Percentiles rank a stretch among this genome's conserved stretches.
phyloP scores from a whole-genome alignment of 2,329 filamentous ascomycete genomes.

The Penicillium sp. region DNA sequence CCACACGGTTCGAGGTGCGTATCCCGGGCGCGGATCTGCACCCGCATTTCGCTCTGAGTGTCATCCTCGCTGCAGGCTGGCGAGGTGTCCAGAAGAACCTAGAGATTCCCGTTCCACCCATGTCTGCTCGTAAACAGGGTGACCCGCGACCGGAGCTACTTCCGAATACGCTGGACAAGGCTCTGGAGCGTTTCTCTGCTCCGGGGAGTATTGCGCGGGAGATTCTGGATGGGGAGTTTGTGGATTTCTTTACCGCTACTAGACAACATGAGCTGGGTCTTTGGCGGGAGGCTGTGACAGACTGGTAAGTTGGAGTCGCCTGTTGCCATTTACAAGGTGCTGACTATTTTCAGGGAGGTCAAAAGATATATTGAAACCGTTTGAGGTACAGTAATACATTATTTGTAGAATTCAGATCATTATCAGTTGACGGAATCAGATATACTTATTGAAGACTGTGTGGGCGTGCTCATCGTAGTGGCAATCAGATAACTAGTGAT shows the following conservation, averaged over 20 bases:
- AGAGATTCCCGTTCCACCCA: slow-evolving; percentile 73
- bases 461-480: too few species aligned
- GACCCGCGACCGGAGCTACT: slow-evolving; percentile 69
- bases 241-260: slow-evolving; percentile 91
- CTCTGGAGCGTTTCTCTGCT: slow-evolving; percentile 71
- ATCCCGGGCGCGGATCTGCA: slow-evolving; percentile 97
- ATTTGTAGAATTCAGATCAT: too few species aligned
- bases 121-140: slow-evolving; percentile 81
- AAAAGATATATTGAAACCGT: slow-evolving; percentile 77
- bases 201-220: slow-evolving; percentile 85
- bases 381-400: too few species aligned
- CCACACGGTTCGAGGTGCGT: slow-evolving; percentile 88
- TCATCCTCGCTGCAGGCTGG: slow-evolving; percentile 84
- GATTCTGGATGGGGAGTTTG: slow-evolving; percentile 90
- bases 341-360: slow-evolving; percentile 60
- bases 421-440: too few species aligned
- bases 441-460: too few species aligned
- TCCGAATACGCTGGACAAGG: slow-evolving; percentile 81
- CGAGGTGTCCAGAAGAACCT: slow-evolving; percentile 90
- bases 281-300: slow-evolving; percentile 95
- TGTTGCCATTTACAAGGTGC: too few species aligned
- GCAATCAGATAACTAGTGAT: too few species aligned
- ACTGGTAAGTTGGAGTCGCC: slow-evolving; percentile 88
- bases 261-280: slow-evolving; percentile 84
- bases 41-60: slow-evolving; percentile 79